Evolutionary conservation across 306 rosid genomes (phyloP), one percentile per base, ranked within the genome.

Genomic region (Cyamopsis tetragonoloba): DNA sequence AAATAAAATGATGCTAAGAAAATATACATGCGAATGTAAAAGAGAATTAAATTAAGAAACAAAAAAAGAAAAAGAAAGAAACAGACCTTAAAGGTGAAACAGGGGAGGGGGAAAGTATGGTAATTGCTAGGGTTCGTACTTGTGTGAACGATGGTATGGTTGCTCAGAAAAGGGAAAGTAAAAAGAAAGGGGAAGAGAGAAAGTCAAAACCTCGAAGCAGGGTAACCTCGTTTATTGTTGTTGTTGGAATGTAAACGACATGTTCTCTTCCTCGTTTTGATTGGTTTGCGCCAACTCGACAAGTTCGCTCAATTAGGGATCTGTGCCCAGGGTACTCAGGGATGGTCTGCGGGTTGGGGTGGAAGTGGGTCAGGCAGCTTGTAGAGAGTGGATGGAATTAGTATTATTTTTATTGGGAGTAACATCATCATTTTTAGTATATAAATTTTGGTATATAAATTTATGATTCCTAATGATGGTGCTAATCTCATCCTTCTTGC

Each of bases 1-100:
- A 51, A 50, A 58, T 4, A 39, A 17, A 50, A 62, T 35, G 10
- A 13, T 13, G 8, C 35, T 22, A 12, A 55, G 34, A 44, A 70
- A 15, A 27, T 9, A 44, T 8, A 17, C 50, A 62, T 23, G 18
- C 4, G 8, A 68, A 68, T 11, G 13, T 20, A 42, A 43, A 19
- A 31, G 17, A 19, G 24, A 71, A 56, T 31, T 56, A 64, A 24
- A 77, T 64, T 64, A n/a, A n/a, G n/a, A n/a, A n/a, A n/a, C n/a
- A n/a, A n/a, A n/a, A n/a, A n/a, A n/a, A n/a, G n/a, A n/a, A n/a
- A n/a, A n/a, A n/a, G n/a, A n/a, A n/a, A n/a, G n/a, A n/a, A n/a
- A n/a, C n/a, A n/a, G n/a, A n/a, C n/a, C n/a, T n/a, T n/a, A n/a
- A n/a, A n/a, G n/a, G n/a, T n/a, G n/a, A n/a, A n/a, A n/a, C n/a